Conservation (phyloP, 2,329 filamentous ascomycete genomes). For the Colletotrichum sp. region DNA sequence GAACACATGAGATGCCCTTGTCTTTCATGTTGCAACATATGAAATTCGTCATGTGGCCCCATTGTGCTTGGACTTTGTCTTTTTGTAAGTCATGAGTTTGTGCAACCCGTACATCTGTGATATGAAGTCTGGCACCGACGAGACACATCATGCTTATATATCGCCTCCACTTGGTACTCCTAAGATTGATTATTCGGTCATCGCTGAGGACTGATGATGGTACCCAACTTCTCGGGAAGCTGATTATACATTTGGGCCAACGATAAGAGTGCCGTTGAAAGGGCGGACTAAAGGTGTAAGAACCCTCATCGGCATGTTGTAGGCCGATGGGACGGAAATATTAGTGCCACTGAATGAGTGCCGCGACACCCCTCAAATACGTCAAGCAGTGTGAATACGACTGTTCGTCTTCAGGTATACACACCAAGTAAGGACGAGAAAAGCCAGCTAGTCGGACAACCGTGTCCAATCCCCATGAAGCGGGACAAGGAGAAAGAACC, state of each 20-base stretch:
- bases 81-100: not conserved
- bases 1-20: not conserved
- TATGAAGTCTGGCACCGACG: not conserved
- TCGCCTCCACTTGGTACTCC: accelerated
- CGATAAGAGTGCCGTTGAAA: not conserved
- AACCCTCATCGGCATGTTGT: not conserved
- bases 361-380: not conserved
- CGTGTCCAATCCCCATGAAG: accelerated
- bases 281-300: accelerated
- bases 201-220: not conserved
- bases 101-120: not conserved
- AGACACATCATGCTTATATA: not conserved
- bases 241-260: accelerated
- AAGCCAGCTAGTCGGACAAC: accelerated
- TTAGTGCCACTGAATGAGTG: not conserved
- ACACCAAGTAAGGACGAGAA: not conserved
- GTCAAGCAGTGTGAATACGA: not conserved
- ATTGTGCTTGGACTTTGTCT: not conserved
- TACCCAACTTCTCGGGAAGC: accelerated
- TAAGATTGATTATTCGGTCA: accelerated
- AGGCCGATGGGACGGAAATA: not conserved
- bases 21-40: not conserved
- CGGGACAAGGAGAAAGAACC: not conserved
- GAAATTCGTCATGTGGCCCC: accelerated
- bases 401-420: not conserved